Evolutionary conservation across 495 filamentous ascomycete species (phyloP).

Genomic region (Tuber brumale): DNA sequence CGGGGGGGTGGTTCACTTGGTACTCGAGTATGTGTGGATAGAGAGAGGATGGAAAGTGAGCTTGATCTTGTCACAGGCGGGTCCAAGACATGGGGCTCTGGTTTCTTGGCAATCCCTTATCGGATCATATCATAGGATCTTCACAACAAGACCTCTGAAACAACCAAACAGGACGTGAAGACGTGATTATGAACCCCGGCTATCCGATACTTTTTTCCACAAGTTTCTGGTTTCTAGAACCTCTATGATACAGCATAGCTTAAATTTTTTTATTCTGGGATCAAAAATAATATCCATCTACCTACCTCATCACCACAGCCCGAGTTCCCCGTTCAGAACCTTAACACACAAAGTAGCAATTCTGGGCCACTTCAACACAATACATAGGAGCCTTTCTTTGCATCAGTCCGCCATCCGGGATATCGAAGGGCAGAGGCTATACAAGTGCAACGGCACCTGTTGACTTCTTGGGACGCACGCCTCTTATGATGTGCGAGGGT

Average conservation of each 20-base stretch:
- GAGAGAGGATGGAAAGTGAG: slow-evolving; percentile 6
- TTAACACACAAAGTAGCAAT: background rate
- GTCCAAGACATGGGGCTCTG: background rate
- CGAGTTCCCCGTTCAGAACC: background rate
- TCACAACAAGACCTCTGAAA: background rate
- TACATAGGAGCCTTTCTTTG: background rate
- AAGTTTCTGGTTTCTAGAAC: background rate
- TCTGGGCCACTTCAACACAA: background rate
- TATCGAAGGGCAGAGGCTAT: background rate
- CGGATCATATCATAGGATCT: background rate
- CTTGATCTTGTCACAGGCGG: background rate
- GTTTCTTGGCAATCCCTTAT: slow-evolving; percentile 5
- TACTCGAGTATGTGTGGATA: background rate
- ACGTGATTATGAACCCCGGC: no score
- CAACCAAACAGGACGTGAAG: background rate
- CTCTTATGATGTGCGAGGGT: background rate
- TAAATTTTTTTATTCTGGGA: background rate
- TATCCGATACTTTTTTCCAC: background rate
- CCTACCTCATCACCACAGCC: background rate
- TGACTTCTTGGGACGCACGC: background rate
- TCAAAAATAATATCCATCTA: background rate
- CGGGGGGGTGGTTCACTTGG: background rate
- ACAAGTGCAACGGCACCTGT: background rate
- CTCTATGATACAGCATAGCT: background rate
- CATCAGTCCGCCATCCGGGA: background rate